Evolutionary conservation across 2,329 filamentous ascomycete genomes (phyloP).

Genomic region (Penicillium capsulatum): DNA sequence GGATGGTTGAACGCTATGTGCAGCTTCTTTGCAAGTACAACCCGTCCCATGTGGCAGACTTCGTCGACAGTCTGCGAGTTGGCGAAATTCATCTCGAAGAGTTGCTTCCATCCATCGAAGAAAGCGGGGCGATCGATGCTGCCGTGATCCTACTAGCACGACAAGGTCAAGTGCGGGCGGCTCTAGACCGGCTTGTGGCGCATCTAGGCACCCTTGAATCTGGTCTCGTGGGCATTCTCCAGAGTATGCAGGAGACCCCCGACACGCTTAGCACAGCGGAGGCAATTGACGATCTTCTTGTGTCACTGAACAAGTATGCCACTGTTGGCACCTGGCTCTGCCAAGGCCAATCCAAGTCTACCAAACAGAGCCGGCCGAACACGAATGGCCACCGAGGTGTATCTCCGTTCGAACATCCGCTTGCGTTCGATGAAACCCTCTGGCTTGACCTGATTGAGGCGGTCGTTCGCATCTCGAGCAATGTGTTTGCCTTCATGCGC

Average conservation of each 20-base stretch:
- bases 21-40: conserved; percentile 87
- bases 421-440: conserved; percentile 58
- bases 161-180: conserved; percentile 76
- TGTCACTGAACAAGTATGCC: conserved; percentile 79
- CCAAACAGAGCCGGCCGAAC: conserved; percentile 30
- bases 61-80: conserved; percentile 70
- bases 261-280: conserved; percentile 58
- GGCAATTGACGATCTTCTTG: conserved; percentile 68
- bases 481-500: conserved; percentile 55
- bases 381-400: conserved; percentile 37
- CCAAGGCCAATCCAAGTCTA: conserved; percentile 71
- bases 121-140: conserved; percentile 84
- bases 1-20: conserved; percentile 77
- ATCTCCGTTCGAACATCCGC: conserved; percentile 51
- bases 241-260: conserved; percentile 54
- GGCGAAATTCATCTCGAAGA: conserved; percentile 74
- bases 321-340: conserved; percentile 95
- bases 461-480: conserved; percentile 60
- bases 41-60: conserved; percentile 76
- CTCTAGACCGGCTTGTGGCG: conserved; percentile 77
- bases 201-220: conserved; percentile 77
- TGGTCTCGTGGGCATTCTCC: conserved; percentile 68
- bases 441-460: conserved; percentile 64
- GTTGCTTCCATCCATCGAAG: conserved; percentile 82
- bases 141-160: conserved; percentile 86